Conservation (phyloP, 2,329 filamentous ascomycete species). For the Trichoderma breve region DNA sequence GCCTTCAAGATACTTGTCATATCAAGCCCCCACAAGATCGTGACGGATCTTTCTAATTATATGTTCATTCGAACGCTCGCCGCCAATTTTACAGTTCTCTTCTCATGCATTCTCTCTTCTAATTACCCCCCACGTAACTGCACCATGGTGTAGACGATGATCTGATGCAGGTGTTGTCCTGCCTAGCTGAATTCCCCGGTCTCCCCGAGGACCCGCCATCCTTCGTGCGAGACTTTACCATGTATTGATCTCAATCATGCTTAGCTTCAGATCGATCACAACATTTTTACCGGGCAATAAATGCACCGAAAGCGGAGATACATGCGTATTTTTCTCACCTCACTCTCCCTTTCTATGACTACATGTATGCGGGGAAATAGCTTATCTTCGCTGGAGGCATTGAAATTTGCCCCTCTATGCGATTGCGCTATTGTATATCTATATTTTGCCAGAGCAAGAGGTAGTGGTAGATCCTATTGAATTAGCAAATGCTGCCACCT, state of each 20-base stretch:
- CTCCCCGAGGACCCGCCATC: not conserved
- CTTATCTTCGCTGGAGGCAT: not conserved
- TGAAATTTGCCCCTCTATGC: not conserved
- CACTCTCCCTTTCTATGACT: not conserved
- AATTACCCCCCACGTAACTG: not conserved
- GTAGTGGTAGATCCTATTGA: not conserved
- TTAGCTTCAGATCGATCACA: not conserved
- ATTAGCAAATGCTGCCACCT: not conserved
- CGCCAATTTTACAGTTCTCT: not conserved
- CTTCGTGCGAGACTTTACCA: not conserved
- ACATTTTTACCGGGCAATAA: not conserved
- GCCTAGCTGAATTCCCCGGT: not conserved
- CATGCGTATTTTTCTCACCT: not conserved
- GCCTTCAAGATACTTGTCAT: not conserved
- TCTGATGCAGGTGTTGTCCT: not conserved
- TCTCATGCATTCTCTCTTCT: not conserved
- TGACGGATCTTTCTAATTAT: not conserved
- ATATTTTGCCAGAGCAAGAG: not conserved
- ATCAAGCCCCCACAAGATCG: not conserved
- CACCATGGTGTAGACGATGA: not conserved
- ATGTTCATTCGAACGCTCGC: not conserved
- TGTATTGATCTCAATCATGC: not conserved
- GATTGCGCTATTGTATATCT: not conserved
- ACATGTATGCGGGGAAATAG: not conserved
- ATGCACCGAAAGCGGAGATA: not conserved